phyloP scores from a whole-genome alignment of 176 grass and related monocot genomes.

The Alloteropsis semialata region DNA sequence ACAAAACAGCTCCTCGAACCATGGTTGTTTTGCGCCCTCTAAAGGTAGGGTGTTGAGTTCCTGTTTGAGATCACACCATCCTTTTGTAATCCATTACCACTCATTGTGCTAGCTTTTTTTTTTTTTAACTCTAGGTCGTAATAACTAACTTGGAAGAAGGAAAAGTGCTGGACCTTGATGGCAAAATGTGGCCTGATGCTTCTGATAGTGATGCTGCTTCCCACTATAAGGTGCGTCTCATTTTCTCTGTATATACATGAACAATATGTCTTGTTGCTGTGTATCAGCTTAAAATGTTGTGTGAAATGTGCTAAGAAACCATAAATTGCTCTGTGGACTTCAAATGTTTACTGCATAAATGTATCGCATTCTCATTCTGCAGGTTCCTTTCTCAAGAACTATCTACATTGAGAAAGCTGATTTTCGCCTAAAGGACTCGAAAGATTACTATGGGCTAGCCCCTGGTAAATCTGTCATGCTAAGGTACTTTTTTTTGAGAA shows the following conservation, averaged over 20 bases:
- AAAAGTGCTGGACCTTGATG: slow-evolving; percentile 79
- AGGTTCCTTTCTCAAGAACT: slow-evolving; percentile 74
- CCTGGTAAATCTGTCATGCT: slow-evolving; percentile 91
- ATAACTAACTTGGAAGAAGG: slow-evolving; percentile 92
- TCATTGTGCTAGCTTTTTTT: not conserved
- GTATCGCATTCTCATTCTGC: slow-evolving; percentile 13
- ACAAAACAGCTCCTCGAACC: slow-evolving; percentile 72
- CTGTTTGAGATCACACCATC: slow-evolving; percentile 3
- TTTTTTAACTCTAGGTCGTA: slow-evolving; percentile 61
- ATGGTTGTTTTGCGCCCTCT: slow-evolving; percentile 92
- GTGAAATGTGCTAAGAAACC: not conserved
- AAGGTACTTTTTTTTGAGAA: slow-evolving; percentile 50
- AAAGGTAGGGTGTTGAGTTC: slow-evolving; percentile 59
- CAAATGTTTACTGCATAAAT: not conserved
- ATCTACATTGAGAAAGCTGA: slow-evolving; percentile 86
- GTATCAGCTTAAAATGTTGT: not conserved
- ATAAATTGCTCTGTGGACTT: not conserved
- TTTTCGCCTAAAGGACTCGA: slow-evolving; percentile 92
- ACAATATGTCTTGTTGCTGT: not conserved
- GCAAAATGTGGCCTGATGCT: slow-evolving; percentile 98
- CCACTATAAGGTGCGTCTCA: slow-evolving; percentile 75
- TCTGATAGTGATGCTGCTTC: slow-evolving; percentile 71
- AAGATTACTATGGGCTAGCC: slow-evolving; percentile 96
- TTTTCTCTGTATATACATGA: slow-evolving; percentile 7
- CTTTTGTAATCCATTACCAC: slow-evolving; percentile 14